These are phyloP conservation scores for Ceratobasidium theobromae DNA, from an alignment of 1,284 basidiomycete species.

Conservation along the genomic window DNA sequence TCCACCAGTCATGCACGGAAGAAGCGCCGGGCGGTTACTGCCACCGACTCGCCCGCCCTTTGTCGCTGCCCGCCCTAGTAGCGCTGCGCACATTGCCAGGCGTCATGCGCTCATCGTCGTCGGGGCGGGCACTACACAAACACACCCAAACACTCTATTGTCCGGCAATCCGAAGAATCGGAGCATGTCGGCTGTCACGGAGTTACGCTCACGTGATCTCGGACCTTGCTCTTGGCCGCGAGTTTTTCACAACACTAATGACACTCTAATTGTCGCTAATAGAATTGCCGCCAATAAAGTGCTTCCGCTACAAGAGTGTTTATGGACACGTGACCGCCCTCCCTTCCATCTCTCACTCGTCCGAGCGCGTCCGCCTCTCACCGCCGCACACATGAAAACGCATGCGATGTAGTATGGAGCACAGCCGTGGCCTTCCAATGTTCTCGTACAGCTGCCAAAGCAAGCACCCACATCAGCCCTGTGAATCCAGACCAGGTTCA, in stretches of 20 bases:
- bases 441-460: conserved; percentile 20
- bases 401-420: conserved; percentile 26
- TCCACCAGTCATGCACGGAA: background rate
- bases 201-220: conserved; percentile 16
- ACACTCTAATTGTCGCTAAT: background rate
- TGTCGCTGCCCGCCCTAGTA: background rate
- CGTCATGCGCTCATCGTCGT: conserved; percentile 20
- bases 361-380: background rate
- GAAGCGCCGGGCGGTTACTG: conserved; percentile 6
- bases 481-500: too few species aligned
- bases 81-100: background rate
- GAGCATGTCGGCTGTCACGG: conserved; percentile 14
- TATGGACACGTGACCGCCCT: background rate
- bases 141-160: conserved; percentile 13
- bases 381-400: conserved; percentile 20
- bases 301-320: conserved; percentile 3
- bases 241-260: too few species aligned
- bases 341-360: conserved; percentile 6
- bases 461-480: background rate
- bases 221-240: conserved; percentile 12
- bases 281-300: conserved; percentile 8
- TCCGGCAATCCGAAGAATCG: conserved; percentile 7
- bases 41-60: background rate
- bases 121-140: background rate
- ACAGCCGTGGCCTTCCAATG: conserved; percentile 32